Percentiles rank a stretch among this genome's conserved stretches.
phyloP scores from a whole-genome alignment of 2,329 filamentous ascomycete genomes.

The Botrytis medusae region DNA sequence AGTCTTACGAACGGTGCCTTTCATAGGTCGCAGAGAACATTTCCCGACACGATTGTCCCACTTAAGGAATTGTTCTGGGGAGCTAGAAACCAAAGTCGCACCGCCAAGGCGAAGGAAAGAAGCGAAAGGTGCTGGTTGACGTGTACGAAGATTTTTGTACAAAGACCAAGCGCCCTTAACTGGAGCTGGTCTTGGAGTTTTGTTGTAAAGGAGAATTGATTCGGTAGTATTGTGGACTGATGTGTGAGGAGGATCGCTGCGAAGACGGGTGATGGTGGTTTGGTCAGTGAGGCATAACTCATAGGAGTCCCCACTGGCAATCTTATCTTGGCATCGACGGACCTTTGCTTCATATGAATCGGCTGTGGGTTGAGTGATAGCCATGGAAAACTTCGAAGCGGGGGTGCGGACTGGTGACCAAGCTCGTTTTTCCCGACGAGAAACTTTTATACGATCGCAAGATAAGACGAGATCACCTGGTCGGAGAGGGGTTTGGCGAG shows the following conservation, averaged over 20 bases:
- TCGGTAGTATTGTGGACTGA: conserved; percentile 15
- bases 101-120: conserved; percentile 72
- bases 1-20: conserved; percentile 87
- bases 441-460: conserved; percentile 20
- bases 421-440: conserved; percentile 19
- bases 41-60: conserved; percentile 56
- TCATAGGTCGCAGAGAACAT: conserved; percentile 89
- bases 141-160: conserved; percentile 36
- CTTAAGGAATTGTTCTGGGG: conserved; percentile 84
- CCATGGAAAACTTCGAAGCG: conserved; percentile 25
- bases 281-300: conserved; percentile 44
- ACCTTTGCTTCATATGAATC: conserved; percentile 41
- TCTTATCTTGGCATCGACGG: conserved; percentile 40
- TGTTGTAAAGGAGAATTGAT: conserved; percentile 22
- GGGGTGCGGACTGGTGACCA: conserved; percentile 18
- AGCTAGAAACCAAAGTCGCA: conserved; percentile 75
- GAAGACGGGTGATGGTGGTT: conserved; percentile 30
- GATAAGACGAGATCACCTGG: conserved; percentile 10
- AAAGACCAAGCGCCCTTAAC: conserved; percentile 35
- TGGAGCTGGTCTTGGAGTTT: conserved; percentile 22
- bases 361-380: conserved; percentile 27
- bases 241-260: conserved; percentile 16
- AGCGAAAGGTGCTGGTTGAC: conserved; percentile 53
- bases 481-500: conserved; percentile 10
- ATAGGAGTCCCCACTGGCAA: conserved; percentile 44